Evolutionary conservation across 805 yeast species (phyloP).

Genomic region (Zygosaccharomyces pseudorouxii): DNA sequence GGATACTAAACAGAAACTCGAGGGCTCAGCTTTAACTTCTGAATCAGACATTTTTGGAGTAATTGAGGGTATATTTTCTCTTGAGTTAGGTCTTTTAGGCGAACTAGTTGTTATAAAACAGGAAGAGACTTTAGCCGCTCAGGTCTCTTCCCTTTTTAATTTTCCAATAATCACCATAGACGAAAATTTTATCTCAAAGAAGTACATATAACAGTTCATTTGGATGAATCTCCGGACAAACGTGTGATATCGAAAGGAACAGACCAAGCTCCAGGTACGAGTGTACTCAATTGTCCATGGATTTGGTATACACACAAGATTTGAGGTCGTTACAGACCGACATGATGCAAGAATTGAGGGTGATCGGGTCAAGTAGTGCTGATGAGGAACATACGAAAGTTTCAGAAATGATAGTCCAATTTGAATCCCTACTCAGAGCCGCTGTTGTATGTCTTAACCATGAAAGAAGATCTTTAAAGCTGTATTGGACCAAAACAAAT

Average conservation of each 20-base stretch:
- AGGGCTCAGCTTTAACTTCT: not conserved
- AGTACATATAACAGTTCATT: not conserved
- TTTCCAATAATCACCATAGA: not conserved
- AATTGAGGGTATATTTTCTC: no score
- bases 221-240: not conserved
- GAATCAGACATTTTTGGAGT: not conserved
- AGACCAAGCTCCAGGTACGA: not conserved
- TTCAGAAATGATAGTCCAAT: constrained; percentile 14
- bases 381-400: constrained; percentile 3
- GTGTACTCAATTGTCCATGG: not conserved
- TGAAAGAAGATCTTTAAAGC: constrained; percentile 11
- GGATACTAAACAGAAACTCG: not conserved
- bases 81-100: no score
- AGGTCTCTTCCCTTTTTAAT: not conserved
- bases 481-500: constrained; percentile 16
- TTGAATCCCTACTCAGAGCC: constrained; percentile 18
- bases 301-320: constrained; percentile 2
- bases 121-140: constrained; percentile 1
- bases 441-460: constrained; percentile 17
- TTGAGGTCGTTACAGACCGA: constrained; percentile 3
- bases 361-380: not conserved
- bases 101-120: no score
- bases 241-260: not conserved
- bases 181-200: not conserved
- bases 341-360: constrained; percentile 2